These are phyloP conservation scores for Vigna mungo DNA, from an alignment of 306 rosid genomes.

Conservation along the genomic window DNA sequence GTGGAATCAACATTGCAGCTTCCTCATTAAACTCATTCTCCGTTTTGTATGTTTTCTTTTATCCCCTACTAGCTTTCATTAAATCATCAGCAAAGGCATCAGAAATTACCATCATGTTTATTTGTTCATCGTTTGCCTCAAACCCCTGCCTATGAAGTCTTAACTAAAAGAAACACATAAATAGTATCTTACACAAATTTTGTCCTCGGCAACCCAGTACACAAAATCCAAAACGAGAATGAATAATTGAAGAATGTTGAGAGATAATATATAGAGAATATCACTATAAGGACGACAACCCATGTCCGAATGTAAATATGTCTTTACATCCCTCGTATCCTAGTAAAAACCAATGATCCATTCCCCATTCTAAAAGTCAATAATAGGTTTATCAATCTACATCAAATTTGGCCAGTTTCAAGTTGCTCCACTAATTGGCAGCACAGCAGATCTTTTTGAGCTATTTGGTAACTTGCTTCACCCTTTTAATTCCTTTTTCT, in stretches of 20 bases:
- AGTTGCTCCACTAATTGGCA: neutral
- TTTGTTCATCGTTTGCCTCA: neutral
- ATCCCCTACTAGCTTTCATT: neutral
- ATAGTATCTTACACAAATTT: too few relatives aligned
- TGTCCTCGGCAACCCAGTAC: constrained; percentile 21
- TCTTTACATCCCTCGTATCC: neutral
- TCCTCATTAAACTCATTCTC: neutral
- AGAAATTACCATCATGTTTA: neutral
- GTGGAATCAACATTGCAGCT: neutral
- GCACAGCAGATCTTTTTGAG: neutral
- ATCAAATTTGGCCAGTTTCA: constrained; percentile 7
- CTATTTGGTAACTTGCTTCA: constrained; percentile 1
- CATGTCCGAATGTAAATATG: constrained; percentile 15
- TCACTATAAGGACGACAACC: constrained; percentile 11
- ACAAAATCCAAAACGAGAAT: neutral
- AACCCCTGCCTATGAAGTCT: neutral
- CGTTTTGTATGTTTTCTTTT: neutral
- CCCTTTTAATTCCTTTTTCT: neutral
- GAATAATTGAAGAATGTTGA: neutral
- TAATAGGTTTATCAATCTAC: neutral
- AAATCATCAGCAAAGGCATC: neutral
- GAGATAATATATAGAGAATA: constrained; percentile 2
- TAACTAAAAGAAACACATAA: too few relatives aligned
- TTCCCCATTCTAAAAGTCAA: constrained; percentile 15
- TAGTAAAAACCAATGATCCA: neutral